These are phyloP conservation scores for Xylaria sp. DNA, from an alignment of 2,329 filamentous ascomycete genomes.

Conservation along the genomic window DNA sequence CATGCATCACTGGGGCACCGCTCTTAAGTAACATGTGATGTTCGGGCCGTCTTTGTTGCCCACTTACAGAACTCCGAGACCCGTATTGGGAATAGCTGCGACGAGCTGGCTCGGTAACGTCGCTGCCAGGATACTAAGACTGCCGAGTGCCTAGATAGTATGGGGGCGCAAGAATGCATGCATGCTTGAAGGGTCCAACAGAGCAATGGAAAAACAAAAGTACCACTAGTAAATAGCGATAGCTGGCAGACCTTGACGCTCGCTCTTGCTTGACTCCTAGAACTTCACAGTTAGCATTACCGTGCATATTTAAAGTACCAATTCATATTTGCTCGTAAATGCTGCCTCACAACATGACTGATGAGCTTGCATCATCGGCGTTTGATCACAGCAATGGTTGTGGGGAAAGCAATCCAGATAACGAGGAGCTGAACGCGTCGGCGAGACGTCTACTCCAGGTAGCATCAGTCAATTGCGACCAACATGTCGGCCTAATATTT, in stretches of 20 bases:
- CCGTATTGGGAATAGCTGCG: not conserved
- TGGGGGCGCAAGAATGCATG: not conserved
- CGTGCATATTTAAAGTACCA: not conserved
- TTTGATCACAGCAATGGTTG: not conserved
- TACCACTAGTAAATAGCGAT: not conserved
- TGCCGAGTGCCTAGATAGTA: not conserved
- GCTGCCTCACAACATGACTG: not conserved
- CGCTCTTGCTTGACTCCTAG: not conserved
- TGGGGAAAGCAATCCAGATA: not conserved
- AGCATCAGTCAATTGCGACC: not conserved
- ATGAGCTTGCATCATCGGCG: not conserved
- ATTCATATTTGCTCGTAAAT: not conserved
- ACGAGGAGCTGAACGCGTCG: not conserved
- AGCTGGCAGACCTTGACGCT: not conserved
- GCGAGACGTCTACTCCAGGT: not conserved
- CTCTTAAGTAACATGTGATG: not conserved
- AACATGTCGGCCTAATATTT: not conserved
- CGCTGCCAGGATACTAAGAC: not conserved
- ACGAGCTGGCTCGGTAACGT: not conserved
- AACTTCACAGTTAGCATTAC: not conserved
- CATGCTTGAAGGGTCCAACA: not conserved
- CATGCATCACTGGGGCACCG: not conserved
- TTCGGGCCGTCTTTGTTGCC: no score
- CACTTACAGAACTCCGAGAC: not conserved
- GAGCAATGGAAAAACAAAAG: not conserved